Evolutionary conservation across 2,329 filamentous ascomycete genomes (phyloP).

Genomic region (Arthrobotrys conoides): DNA sequence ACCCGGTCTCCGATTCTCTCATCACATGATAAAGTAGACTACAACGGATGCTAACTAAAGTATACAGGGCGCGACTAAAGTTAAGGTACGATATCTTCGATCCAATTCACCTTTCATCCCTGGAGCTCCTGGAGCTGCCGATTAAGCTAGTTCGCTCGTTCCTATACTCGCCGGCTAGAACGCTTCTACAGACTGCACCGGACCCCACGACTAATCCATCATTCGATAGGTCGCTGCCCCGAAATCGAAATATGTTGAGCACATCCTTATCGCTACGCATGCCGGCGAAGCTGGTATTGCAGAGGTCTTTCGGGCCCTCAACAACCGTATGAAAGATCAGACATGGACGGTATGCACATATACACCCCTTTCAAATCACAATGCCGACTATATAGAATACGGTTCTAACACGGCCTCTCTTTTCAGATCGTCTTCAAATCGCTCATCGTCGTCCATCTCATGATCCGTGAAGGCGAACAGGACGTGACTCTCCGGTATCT

Average conservation of each 20-base stretch:
- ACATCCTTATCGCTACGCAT: conserved; percentile 95
- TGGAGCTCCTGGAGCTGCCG: conserved; percentile 84
- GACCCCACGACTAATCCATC: conserved; percentile 9
- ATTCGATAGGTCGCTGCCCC: conserved; percentile 81
- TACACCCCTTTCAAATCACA: background rate
- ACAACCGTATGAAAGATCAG: conserved; percentile 89
- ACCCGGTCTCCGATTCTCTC: background rate
- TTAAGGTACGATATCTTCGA: conserved; percentile 61
- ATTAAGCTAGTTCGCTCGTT: conserved; percentile 69
- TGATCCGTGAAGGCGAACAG: conserved; percentile 94
- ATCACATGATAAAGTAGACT: background rate
- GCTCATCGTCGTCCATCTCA: conserved; percentile 93
- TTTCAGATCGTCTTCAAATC: conserved; percentile 83
- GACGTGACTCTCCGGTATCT: conserved; percentile 90
- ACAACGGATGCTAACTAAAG: conserved; percentile 31
- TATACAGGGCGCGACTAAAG: conserved; percentile 64
- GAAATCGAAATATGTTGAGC: conserved; percentile 99
- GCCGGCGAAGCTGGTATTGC: conserved; percentile 93
- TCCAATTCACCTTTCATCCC: background rate
- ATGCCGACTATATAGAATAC: background rate
- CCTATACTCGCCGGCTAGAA: conserved; percentile 7
- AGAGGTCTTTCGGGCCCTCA: conserved; percentile 93
- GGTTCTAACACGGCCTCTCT: conserved; percentile 6
- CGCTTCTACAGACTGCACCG: background rate
- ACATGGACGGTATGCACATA: conserved; percentile 86